Base-by-base conservation (phyloP, 2,329 filamentous ascomycete species). In the Sphaerulina vaccinii region DNA sequence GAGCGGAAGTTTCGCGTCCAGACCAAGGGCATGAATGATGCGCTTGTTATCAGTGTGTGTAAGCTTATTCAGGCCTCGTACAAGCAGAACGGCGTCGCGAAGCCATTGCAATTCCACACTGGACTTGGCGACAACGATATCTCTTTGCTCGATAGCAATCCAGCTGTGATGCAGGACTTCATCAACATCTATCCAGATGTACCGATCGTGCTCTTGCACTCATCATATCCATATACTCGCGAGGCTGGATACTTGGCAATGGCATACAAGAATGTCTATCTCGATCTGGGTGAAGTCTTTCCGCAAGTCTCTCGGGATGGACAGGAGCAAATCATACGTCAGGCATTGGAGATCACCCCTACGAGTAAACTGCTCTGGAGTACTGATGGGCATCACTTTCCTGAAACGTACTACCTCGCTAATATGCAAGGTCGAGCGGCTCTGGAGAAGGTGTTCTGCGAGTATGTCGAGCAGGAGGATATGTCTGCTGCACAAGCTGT, bases 61-160 rank as follows among this genome's bases (percentile, higher is more conserved):
- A 73, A 78, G 39, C 67, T 83, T 22, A 78, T 92, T 5, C 71
- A 70, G 1, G 65, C 62, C 45, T 69, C 73, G 7, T 70, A 75
- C 32, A 70, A 73, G 24, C 68, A 66, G 15, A 67, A 66, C 2
- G 69, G 70, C 23, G 61, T 61, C 2, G 80, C 80, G 51, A 93
- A 92, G 65, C 87, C 88, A 0, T 74, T 95, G 10, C 89, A 95
- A 63, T 87, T 95, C 58, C 89, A 95, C 63, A 93, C 88, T 0
- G 88, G 88, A 0, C 76, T 93, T 0, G 88, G 89, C 1, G 89
- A 93, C 64, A 87, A 85, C 59, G 88, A 93, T 62, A 86, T 93
- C 44, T 80, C 76, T 3, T 73, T 95, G 21, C 73, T 81, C 2
- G 80, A 79, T 44, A 80, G 88, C 0, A 92, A 89, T 36, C 88